Percentiles rank a stretch among this genome's conserved stretches.
These are phyloP conservation scores for Sugiyamaella castrensis DNA, from an alignment of 1,139 yeast species.

Conservation along the genomic window DNA sequence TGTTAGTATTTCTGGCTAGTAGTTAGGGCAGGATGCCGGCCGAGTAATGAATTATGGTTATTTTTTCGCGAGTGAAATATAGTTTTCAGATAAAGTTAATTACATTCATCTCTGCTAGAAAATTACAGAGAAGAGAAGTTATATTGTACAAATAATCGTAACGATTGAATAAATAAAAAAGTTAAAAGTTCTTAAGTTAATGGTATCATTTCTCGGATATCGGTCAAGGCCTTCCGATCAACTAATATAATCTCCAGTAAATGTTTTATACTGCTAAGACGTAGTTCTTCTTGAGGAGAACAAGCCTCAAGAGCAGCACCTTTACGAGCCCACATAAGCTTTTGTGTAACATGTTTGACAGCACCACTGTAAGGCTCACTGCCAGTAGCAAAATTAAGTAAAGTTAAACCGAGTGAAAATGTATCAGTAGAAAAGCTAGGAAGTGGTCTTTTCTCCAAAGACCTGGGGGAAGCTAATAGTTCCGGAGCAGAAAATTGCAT, in stretches of 20 bases:
- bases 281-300: slow-evolving; percentile 22
- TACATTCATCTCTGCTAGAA: too few relatives aligned
- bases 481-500: slow-evolving; percentile 29
- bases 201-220: background rate
- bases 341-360: slow-evolving; percentile 24
- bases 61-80: too few relatives aligned
- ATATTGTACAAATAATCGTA: too few relatives aligned
- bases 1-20: too few relatives aligned
- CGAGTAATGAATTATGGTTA: too few relatives aligned
- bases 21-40: too few relatives aligned
- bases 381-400: slow-evolving; percentile 27
- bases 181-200: too few relatives aligned
- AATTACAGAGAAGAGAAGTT: too few relatives aligned
- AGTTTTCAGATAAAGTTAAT: too few relatives aligned
- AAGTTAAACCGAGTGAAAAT: slow-evolving; percentile 27
- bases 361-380: slow-evolving; percentile 27
- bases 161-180: too few relatives aligned
- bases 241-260: slow-evolving; percentile 18
- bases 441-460: background rate
- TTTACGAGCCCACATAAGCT: slow-evolving; percentile 27
- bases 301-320: slow-evolving; percentile 24
- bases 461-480: slow-evolving; percentile 14
- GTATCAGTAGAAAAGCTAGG: slow-evolving; percentile 25
- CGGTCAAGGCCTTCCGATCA: background rate
- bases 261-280: slow-evolving; percentile 18